Conservation (phyloP, 495 filamentous ascomycete genomes). For the Penicillium flavigenum region DNA sequence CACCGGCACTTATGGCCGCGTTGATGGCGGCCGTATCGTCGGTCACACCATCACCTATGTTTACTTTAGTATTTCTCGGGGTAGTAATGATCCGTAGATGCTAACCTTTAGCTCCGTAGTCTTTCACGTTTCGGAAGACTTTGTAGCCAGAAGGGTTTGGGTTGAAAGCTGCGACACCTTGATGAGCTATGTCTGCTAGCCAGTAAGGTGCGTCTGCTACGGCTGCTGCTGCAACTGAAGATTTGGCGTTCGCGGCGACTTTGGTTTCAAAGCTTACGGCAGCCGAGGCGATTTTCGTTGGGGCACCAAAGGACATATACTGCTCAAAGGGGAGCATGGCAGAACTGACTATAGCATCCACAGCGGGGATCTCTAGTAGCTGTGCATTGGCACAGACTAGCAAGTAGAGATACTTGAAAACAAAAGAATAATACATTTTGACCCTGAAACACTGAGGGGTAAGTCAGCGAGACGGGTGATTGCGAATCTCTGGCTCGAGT, state of each 20-base stretch:
- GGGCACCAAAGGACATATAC: slow-evolving; percentile 16
- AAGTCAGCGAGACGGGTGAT: neutral
- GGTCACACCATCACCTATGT: slow-evolving; percentile 56
- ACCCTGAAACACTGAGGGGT: slow-evolving; percentile 1
- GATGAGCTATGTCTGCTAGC: slow-evolving; percentile 64
- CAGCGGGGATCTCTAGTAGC: slow-evolving; percentile 22
- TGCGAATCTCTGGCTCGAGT: neutral
- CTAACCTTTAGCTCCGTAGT: slow-evolving; percentile 62
- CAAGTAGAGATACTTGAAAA: slow-evolving; percentile 16
- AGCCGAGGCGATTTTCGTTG: slow-evolving; percentile 14
- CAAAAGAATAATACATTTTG: slow-evolving; percentile 22
- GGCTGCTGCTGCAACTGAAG: slow-evolving; percentile 24
- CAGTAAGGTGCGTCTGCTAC: slow-evolving; percentile 54
- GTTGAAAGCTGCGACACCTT: slow-evolving; percentile 62
- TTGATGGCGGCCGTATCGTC: slow-evolving; percentile 69
- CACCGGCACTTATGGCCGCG: slow-evolving; percentile 53
- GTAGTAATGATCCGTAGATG: neutral
- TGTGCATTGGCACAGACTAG: slow-evolving; percentile 26
- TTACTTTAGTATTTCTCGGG: slow-evolving; percentile 3
- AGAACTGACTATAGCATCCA: slow-evolving; percentile 24
- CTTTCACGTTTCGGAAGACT: slow-evolving; percentile 78
- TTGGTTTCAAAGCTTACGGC: slow-evolving; percentile 6
- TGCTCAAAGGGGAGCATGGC: slow-evolving; percentile 18
- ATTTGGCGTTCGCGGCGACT: neutral
- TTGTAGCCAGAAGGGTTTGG: slow-evolving; percentile 51